phyloP scores from a whole-genome alignment of 169 alveolate species.

The Plasmodium inui region DNA sequence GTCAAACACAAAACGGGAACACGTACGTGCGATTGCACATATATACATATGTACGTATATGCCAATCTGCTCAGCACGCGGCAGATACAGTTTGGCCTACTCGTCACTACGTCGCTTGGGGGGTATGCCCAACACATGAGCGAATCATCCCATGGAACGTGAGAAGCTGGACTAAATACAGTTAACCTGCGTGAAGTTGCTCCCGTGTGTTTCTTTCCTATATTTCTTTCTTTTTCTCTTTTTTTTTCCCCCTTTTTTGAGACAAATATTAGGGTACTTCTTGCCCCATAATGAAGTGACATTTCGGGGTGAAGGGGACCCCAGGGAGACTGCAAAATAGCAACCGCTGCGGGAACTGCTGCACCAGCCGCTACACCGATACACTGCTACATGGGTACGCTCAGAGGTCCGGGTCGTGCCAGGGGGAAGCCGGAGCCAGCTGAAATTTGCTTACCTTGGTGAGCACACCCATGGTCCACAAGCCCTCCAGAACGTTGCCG shows the following conservation, averaged over 20 bases:
- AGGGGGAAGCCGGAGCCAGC: constrained; percentile 80
- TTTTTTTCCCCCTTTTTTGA: background rate
- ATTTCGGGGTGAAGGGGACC: background rate
- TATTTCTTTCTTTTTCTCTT: no score
- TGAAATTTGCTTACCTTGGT: constrained; percentile 80
- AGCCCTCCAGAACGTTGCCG: constrained; percentile 87
- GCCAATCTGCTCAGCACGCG: background rate
- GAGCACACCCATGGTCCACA: constrained; percentile 85
- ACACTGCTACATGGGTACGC: background rate
- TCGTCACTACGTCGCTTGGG: background rate
- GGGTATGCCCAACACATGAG: background rate
- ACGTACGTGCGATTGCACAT: background rate
- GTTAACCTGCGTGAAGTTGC: background rate
- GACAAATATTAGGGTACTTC: background rate
- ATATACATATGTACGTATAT: background rate
- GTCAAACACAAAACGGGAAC: background rate
- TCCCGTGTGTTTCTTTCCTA: background rate
- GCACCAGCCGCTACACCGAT: background rate
- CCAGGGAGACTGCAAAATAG: background rate
- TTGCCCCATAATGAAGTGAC: background rate
- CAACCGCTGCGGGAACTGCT: background rate
- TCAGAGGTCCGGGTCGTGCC: constrained; percentile 85
- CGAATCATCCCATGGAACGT: background rate
- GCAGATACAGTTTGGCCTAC: background rate
- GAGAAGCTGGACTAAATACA: background rate